These are phyloP conservation scores for Emericellopsis atlantica DNA, from an alignment of 2,329 filamentous ascomycete genomes.

Conservation along the genomic window DNA sequence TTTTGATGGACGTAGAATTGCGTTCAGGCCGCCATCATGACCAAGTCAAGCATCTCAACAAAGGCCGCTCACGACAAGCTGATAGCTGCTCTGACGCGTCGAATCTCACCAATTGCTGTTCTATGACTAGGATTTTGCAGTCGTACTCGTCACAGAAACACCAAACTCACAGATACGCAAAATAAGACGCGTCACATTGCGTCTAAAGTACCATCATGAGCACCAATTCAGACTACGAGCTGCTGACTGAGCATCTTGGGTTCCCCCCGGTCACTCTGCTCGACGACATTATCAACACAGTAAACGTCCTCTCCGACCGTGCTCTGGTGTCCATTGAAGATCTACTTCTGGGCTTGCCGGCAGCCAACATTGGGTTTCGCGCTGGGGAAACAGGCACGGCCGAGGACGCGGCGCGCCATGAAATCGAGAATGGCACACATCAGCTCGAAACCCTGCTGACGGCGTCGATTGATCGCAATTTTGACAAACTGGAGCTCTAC, in stretches of 20 bases:
- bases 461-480: conserved; percentile 71
- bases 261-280: conserved; percentile 87
- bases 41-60: no score
- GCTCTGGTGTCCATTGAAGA: conserved; percentile 80
- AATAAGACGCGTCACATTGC: neutral
- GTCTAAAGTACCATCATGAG: conserved; percentile 12
- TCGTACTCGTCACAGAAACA: no score
- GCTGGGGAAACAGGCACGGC: conserved; percentile 20
- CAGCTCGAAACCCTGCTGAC: conserved; percentile 74
- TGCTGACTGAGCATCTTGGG: conserved; percentile 90
- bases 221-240: conserved; percentile 39
- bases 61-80: no score
- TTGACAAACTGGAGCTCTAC: conserved; percentile 82
- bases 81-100: no score
- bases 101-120: no score
- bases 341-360: conserved; percentile 62
- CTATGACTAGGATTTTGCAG: no score
- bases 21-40: no score
- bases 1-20: no score
- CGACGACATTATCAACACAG: conserved; percentile 94
- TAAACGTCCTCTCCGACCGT: conserved; percentile 87
- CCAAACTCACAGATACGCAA: no score
- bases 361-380: conserved; percentile 73
- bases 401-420: conserved; percentile 33
- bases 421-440: conserved; percentile 82